Evolutionary conservation across 148 eudicot genomes (phyloP).

Genomic region (Fagopyrum tataricum): DNA sequence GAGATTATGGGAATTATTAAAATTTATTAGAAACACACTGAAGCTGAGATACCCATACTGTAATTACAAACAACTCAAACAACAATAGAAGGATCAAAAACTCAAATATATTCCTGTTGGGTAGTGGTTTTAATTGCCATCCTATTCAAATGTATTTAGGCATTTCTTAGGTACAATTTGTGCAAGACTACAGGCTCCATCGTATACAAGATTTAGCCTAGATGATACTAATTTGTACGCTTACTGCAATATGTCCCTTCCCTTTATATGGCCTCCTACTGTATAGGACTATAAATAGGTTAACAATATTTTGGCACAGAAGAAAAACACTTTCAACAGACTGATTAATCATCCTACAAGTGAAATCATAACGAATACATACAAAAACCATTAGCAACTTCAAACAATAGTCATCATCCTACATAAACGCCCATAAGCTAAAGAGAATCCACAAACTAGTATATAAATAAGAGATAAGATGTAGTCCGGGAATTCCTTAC

Average conservation of each 20-base stretch:
- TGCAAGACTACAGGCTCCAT: too few relatives aligned
- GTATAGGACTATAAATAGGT: neutral
- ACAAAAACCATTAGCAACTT: neutral
- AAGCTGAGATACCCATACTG: neutral
- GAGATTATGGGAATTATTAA: too few relatives aligned
- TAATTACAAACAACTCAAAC: neutral
- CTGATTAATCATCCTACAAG: neutral
- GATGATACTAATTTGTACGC: neutral
- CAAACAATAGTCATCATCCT: too few relatives aligned
- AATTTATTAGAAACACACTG: neutral
- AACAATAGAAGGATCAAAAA: neutral
- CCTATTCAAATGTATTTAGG: neutral
- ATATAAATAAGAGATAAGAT: neutral
- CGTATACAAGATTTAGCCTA: neutral
- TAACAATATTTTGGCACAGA: neutral
- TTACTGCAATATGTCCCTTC: too few relatives aligned
- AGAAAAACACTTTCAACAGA: neutral
- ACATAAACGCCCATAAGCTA: too few relatives aligned
- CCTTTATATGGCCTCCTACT: neutral
- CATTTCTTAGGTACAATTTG: neutral
- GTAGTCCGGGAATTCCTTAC: constrained; percentile 29
- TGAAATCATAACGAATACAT: neutral
- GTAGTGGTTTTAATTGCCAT: neutral
- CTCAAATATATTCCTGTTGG: neutral
- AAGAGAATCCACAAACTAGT: too few relatives aligned